Base-by-base conservation (phyloP, 768 basidiomycete species). In the Stropharia rugosoannulata region DNA sequence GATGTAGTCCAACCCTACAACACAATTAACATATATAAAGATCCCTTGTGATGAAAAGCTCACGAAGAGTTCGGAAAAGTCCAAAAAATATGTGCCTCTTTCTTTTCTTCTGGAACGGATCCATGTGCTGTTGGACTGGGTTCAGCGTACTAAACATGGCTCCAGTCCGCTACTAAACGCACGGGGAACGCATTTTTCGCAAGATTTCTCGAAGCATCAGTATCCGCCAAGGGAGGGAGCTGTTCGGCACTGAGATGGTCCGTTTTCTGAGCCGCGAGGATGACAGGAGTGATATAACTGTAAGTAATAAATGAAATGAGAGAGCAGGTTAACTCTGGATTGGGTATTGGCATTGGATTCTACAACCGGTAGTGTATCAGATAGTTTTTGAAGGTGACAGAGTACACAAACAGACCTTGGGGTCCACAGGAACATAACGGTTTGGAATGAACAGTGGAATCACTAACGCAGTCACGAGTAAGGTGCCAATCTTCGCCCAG, bases 181-280 rank as follows among this genome's bases (percentile, higher is more conserved):
- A 62, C 62, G 4, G 44, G 22, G 32, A 52, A 66, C 11, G 59
- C 51, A 4, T 50, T 53, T 13, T 49, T 47, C 22, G 63, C 63
- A 6, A 70, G 42, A 55, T 60, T 12, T 13, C 59, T 57, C 10
- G 64, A 59, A 43, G 57, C 46, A 56, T 88, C 86, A 51, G 81
- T 80, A 55, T 86, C 84, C 4, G 80, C 80, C 71, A 88, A 77
- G 0, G 82, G 82, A 6, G 84, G 85, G 41, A 86, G 68, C 47
- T 83, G 62, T 42, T 86, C 82, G 35, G 71, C 67, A 0, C 76
- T 64, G 1, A 84, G 63, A 62, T 79, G 80, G 4, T 72, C 60
- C 16, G 73, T 62, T 11, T 70, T 64, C 55, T 75, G 72, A 1
- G 77, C 80, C 11, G 66, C 58, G 50, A 71, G 72, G 25, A 86